Percentiles rank a stretch among this genome's conserved stretches.
Evolutionary conservation across 257 asterid genomes (phyloP).

Genomic region (Penstemon newberryi): DNA sequence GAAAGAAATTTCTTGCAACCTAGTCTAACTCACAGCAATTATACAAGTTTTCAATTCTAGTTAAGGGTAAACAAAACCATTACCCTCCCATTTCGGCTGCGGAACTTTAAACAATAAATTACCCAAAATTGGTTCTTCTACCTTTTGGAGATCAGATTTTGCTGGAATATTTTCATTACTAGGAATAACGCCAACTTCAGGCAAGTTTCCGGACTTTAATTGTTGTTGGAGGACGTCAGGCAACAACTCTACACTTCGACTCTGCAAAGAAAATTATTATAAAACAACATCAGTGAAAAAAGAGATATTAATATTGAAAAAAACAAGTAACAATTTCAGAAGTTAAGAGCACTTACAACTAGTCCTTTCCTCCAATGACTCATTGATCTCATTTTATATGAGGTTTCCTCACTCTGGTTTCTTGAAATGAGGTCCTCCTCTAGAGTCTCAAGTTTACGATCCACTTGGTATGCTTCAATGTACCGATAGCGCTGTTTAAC

Average conservation of each 20-base stretch:
- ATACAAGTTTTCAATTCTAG: background rate
- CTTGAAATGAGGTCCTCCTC: slow-evolving; percentile 71
- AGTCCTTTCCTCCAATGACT: slow-evolving; percentile 75
- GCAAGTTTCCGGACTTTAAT: slow-evolving; percentile 59
- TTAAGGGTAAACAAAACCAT: slow-evolving; percentile 29
- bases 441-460: slow-evolving; percentile 56
- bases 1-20: background rate
- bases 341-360: slow-evolving; percentile 64
- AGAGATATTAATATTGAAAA: background rate
- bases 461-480: slow-evolving; percentile 80
- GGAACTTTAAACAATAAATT: slow-evolving; percentile 48
- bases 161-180: slow-evolving; percentile 33
- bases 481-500: slow-evolving; percentile 77
- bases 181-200: slow-evolving; percentile 40
- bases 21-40: too few species aligned
- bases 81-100: slow-evolving; percentile 32
- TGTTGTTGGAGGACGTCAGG: slow-evolving; percentile 73
- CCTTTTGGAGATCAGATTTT: slow-evolving; percentile 36
- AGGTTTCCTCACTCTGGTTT: slow-evolving; percentile 42
- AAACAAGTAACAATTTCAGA: slow-evolving; percentile 17
- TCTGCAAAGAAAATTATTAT: slow-evolving; percentile 40
- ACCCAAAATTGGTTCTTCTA: slow-evolving; percentile 60
- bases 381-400: slow-evolving; percentile 51
- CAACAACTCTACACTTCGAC: slow-evolving; percentile 71
- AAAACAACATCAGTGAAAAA: too few species aligned